Base-by-base conservation (phyloP, 148 eudicot genomes). In the Silene latifolia region DNA sequence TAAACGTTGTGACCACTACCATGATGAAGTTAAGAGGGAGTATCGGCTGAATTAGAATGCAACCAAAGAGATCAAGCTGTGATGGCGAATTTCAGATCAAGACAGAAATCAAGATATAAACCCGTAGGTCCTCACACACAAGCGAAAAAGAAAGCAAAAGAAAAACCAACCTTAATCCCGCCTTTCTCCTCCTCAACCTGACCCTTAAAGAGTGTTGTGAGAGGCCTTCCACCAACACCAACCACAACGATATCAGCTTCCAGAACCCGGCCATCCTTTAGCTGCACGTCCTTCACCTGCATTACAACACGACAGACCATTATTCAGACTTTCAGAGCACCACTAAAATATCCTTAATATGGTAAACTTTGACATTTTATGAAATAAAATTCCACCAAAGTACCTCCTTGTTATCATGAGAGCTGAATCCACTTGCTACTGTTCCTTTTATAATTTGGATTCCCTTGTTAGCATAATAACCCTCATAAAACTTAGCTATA, bases 101-200 rank as follows among this genome's bases (percentile, higher is more conserved):
- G 25, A 2, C 12, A 7, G 29, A 61, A n/a, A n/a, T n/a, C n/a
- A n/a, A n/a, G n/a, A n/a, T n/a, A n/a, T n/a, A n/a, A n/a, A n/a
- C n/a, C n/a, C n/a, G n/a, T n/a, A n/a, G n/a, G n/a, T n/a, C n/a
- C n/a, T n/a, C n/a, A n/a, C n/a, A n/a, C n/a, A n/a, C n/a, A n/a
- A n/a, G n/a, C n/a, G n/a, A n/a, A n/a, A n/a, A n/a, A 64, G 8
- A 12, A 64, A 42, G 57, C 56, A 20, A 23, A 67, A 48, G 48
- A 61, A 29, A 71, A 57, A 72, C 63, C 20, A 60, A 96, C 99
- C 99, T 96, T 89, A 46, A 96, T 90, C 80, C 99, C 99, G 76
- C 99, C 98, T 78, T 96, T 96, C 68, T 96, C 99, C 77, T 96
- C 99, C 82, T 82, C 95, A 80, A 92, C 82, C 79, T 96, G 99